A percentile compares a stretch with the other conserved stretches of the same genome.
Evolutionary conservation across 495 filamentous ascomycete species (phyloP).

Genomic region (Pyronema domesticum): DNA sequence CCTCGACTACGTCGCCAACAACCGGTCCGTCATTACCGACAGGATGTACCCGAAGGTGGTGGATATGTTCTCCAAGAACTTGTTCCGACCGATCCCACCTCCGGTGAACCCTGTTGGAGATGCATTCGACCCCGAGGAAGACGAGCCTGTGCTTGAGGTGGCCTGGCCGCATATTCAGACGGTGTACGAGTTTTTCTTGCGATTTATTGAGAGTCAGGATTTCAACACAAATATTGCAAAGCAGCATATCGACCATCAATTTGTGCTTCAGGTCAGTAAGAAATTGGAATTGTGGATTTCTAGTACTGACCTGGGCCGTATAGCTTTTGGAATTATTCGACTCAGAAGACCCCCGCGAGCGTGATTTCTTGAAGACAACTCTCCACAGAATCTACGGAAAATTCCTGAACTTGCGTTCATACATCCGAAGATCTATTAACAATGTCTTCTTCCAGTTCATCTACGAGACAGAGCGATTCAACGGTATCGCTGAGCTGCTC

Average conservation of each 20-base stretch:
- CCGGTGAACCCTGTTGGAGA: constrained; percentile 96
- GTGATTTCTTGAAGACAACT: constrained; percentile 96
- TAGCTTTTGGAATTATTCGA: constrained; percentile 93
- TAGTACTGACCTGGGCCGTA: constrained; percentile 11
- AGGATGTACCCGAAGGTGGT: constrained; percentile 98
- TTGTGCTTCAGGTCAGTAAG: constrained; percentile 66
- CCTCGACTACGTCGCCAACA: constrained; percentile 95
- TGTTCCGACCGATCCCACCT: constrained; percentile 91
- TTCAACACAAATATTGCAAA: constrained; percentile 99
- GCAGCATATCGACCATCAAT: constrained; percentile 92
- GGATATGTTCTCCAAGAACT: constrained; percentile 98
- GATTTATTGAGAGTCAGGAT: constrained; percentile 98
- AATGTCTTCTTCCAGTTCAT: constrained; percentile 99
- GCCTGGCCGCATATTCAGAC: constrained; percentile 99
- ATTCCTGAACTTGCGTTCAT: constrained; percentile 93
- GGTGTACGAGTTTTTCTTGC: constrained; percentile 96
- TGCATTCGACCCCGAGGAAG: constrained; percentile 96
- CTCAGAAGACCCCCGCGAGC: constrained; percentile 91
- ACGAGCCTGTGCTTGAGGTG: constrained; percentile 94
- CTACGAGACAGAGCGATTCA: constrained; percentile 97
- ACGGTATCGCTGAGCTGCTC: constrained; percentile 89
- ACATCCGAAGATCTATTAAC: constrained; percentile 96
- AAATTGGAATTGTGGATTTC: background rate
- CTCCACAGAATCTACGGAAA: constrained; percentile 97
- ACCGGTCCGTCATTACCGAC: constrained; percentile 93